Base-by-base conservation (phyloP, 164 flowering plant species). In the Amborella trichopoda region DNA sequence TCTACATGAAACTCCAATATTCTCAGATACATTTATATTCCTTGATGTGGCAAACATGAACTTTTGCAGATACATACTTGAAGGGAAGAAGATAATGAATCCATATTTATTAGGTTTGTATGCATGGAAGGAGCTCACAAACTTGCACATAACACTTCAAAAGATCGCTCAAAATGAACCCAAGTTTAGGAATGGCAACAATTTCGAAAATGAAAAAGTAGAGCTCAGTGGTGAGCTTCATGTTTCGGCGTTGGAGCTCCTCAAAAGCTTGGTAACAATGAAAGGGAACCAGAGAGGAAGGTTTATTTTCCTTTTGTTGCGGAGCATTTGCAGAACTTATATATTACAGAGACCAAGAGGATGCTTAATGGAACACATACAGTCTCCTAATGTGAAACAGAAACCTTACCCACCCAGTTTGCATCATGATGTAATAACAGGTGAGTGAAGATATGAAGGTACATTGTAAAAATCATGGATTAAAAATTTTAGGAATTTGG, bases 11-110 rank as follows among this genome's bases (percentile, higher is more conserved):
- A n/a, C n/a, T n/a, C n/a, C n/a, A n/a, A n/a, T n/a, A n/a, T n/a
- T n/a, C n/a, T n/a, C n/a, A n/a, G n/a, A n/a, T n/a, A n/a, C n/a
- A n/a, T n/a, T n/a, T n/a, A n/a, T n/a, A n/a, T n/a, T n/a, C n/a
- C n/a, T n/a, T n/a, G n/a, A n/a, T n/a, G n/a, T n/a, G n/a, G n/a
- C n/a, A n/a, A n/a, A n/a, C n/a, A n/a, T n/a, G n/a, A n/a, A n/a
- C n/a, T n/a, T n/a, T n/a, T n/a, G 68, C 70, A 78, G 81, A 44
- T 75, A 75, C 40, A 51, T 70, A 54, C 75, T 78, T 37, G 70
- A 78, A 52, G 85, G 85, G 48, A 67, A 37, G 63, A 78, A 75
- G 63, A 61, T 46, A 28, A 50, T 78, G 77, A 75, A 71, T 62
- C 85, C 85, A 10, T 73, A 52, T 56, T 64, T 73, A 37, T 64